Base-by-base conservation (phyloP, 257 asterid genomes). In the Solanum stenotomum region DNA sequence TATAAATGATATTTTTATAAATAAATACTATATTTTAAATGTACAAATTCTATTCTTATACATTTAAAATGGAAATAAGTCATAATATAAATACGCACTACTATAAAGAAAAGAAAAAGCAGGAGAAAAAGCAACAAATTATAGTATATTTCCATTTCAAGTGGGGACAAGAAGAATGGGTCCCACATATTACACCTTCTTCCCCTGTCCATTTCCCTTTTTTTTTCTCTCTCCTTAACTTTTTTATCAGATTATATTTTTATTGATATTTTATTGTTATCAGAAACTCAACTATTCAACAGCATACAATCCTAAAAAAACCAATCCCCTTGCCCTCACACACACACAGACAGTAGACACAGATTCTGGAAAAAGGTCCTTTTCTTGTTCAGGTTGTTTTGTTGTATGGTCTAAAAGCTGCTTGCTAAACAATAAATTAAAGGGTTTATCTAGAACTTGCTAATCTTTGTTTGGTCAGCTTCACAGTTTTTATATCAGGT, bases 201-300 rank as follows among this genome's bases (percentile, higher is more conserved):
- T 6, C 71, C 34, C 56, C 56, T 25, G 79, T 44, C 65, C 56
- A 46, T 38, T 86, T 33, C 68, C 33, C 27, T 38, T 72, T 59
- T 6, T 56, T 59, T 85, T 25, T 67, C 59, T 84, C 40, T 83
- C 33, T 56, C 76, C 14, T 86, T 33, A 71, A 86, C 70, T 40
- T 70, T 63, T 85, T 86, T 68, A 29, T 86, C 84, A 72, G 84
- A 68, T 71, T 42, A 65, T 85, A n/a, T 38, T 85, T 34, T 68
- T 84, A 59, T 8, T 33, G 13, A 74, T 7, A 61, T 71, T 71
- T 20, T 71, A 86, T 70, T 46, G 34, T 86, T 72, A 72, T 72
- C 88, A 56, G 46, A 86, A 56, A 49, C 72, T 86, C 88, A 49
- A 46, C 84, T 70, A 70, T 86, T 86, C 88, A 86, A 72, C 88